Percentiles rank a stretch among this genome's conserved stretches.
These are phyloP conservation scores for Amborella trichopoda DNA, from an alignment of 164 flowering plant genomes.

Conservation along the genomic window DNA sequence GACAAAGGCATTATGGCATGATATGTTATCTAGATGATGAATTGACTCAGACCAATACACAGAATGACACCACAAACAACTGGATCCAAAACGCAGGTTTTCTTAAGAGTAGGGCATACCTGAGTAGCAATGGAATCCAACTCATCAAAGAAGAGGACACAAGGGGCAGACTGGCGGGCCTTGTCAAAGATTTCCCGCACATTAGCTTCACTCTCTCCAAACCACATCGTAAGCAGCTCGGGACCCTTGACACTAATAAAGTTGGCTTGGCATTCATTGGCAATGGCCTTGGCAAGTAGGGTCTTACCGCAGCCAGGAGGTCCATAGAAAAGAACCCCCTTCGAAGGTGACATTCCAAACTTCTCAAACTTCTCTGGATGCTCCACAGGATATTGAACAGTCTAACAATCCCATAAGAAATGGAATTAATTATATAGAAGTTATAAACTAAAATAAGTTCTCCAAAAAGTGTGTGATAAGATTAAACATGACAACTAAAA, in stretches of 20 bases:
- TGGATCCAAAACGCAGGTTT: background rate
- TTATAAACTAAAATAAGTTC: background rate
- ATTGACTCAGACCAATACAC: too few species aligned
- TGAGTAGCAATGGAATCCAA: conserved; percentile 90
- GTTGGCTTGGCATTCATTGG: conserved; percentile 85
- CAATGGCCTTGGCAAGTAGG: conserved; percentile 78
- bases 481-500: background rate
- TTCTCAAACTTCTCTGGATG: conserved; percentile 91
- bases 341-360: conserved; percentile 90
- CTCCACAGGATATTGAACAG: conserved; percentile 95
- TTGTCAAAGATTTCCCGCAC: conserved; percentile 83
- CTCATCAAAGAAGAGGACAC: conserved; percentile 83
- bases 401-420: conserved; percentile 17
- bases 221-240: conserved; percentile 90
- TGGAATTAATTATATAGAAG: background rate
- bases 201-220: conserved; percentile 91
- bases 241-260: conserved; percentile 89
- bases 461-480: background rate
- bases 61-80: background rate
- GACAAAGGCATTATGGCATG: too few species aligned
- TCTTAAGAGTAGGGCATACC: conserved; percentile 21
- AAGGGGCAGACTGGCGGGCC: conserved; percentile 87
- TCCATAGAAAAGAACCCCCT: conserved; percentile 86
- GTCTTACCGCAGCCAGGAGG: conserved; percentile 97
- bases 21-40: too few species aligned